Percentiles rank a stretch among this genome's conserved stretches.
Conservation (phyloP, 2,329 filamentous ascomycete species). For the Diaporthe vexans region DNA sequence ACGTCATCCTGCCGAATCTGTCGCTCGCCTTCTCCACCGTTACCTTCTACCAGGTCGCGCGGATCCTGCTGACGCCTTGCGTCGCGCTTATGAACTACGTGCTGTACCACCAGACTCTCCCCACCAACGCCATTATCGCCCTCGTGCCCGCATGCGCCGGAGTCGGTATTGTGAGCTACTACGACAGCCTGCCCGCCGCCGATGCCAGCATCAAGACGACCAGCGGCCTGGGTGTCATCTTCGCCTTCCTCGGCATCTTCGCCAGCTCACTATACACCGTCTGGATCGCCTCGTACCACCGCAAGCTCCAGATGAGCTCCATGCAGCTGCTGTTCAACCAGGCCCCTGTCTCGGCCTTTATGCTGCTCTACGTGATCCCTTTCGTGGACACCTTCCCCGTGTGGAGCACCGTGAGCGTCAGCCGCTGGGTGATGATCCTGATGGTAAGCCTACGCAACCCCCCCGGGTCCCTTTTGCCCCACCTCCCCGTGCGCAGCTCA, state of each 20-base stretch:
- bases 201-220: conserved; percentile 68
- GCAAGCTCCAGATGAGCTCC: conserved; percentile 75
- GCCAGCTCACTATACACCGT: conserved; percentile 78
- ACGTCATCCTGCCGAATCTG: conserved; percentile 78
- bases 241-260: conserved; percentile 74
- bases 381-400: conserved; percentile 75
- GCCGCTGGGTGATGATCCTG: conserved; percentile 70
- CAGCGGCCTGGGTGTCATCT: conserved; percentile 70
- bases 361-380: conserved; percentile 76
- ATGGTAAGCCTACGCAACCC: conserved; percentile 59
- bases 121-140: conserved; percentile 65
- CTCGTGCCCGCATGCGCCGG: conserved; percentile 74
- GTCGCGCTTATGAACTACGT: conserved; percentile 76
- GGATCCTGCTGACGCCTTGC: conserved; percentile 75
- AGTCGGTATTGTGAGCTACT: conserved; percentile 77
- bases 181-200: conserved; percentile 69
- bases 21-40: conserved; percentile 77
- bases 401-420: conserved; percentile 64
- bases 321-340: conserved; percentile 80
- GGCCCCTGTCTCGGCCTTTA: conserved; percentile 72
- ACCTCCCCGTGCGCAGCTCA: background rate
- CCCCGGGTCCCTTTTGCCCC: background rate
- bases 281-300: conserved; percentile 76
- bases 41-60: conserved; percentile 78
- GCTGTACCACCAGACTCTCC: conserved; percentile 70